Evolutionary conservation across 257 asterid genomes (phyloP), one percentile per base, ranked within the genome.

Genomic region (Datura wrightii): DNA sequence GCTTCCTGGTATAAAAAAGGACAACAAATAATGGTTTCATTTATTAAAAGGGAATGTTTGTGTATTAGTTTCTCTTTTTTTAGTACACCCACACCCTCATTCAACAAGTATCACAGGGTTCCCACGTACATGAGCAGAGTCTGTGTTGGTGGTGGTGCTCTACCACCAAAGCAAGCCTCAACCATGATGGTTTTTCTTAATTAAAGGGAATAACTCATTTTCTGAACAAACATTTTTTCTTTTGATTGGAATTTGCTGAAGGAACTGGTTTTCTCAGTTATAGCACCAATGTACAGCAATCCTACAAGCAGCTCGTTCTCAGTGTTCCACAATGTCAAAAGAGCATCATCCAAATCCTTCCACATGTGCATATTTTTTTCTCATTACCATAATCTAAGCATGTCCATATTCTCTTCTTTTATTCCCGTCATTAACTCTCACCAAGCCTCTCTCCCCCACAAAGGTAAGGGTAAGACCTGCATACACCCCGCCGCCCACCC

Each of bases 251-350:
- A 74, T 13, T 50, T 74, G 44, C n/a, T 48, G 60, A 48, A 74
- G 4, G 19, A 50, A 74, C 81, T 74, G 44, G 4, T 24, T 11
- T 74, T 48, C 4, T 13, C 24, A 19, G 60, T 13, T 74, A 48
- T 48, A 50, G 59, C 14, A 13, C 24, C 6, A 3, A 24, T 24
- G 19, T 19, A 48, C 58, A 46, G 80, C 59, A 74, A 13, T 48
- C 58, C 13, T 48, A 44, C 58, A 71, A 74, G 80, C 59, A 48
- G 80, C 80, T 74, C 2, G 7, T 24, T 74, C 80, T 46, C 48
- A 24, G 19, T 41, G n/a, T n/a, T n/a, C 31, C 19, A 31, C 82
- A 31, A 50, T 50, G 59, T 31, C 46, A 50, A 31, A 24, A 50
- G 46, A 2, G 2, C 14, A 50, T 76, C 8, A 1, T 62, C 31